Evolutionary conservation across 2,329 filamentous ascomycete species (phyloP).

Genomic region (Fusarium luffae): DNA sequence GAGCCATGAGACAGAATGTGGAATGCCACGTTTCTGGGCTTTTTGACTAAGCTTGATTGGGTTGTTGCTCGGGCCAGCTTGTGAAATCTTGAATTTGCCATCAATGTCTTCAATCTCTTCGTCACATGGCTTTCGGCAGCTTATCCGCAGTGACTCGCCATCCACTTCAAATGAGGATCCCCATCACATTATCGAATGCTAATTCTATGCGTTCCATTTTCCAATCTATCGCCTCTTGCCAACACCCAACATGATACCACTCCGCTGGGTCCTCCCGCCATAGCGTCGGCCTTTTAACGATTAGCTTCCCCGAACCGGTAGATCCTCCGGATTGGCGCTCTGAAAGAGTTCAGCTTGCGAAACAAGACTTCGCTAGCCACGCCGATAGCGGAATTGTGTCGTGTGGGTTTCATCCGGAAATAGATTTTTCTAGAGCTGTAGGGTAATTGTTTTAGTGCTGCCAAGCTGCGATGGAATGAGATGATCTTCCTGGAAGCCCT

Average conservation of each 20-base stretch:
- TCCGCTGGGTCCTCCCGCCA: neutral
- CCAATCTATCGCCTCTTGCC: too few species aligned
- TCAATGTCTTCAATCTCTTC: neutral
- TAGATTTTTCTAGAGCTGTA: neutral
- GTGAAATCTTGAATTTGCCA: neutral
- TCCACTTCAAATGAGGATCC: too few species aligned
- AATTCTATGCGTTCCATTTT: too few species aligned
- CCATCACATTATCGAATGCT: too few species aligned
- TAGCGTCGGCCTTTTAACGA: neutral
- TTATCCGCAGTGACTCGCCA: neutral
- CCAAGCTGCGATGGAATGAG: too few species aligned
- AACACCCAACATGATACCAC: neutral
- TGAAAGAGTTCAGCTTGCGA: neutral
- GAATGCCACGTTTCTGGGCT: neutral
- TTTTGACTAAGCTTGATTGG: neutral
- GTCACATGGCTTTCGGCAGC: neutral
- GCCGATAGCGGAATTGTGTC: neutral
- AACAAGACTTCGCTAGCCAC: neutral
- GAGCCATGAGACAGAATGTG: neutral
- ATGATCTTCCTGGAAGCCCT: too few species aligned
- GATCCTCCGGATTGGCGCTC: conserved; percentile 5
- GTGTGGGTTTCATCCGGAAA: neutral
- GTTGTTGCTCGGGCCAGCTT: too few species aligned
- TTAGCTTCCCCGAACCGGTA: neutral
- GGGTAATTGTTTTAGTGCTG: too few species aligned